phyloP scores from a whole-genome alignment of 2,329 filamentous ascomycete species.

The Neonectria coccinea region DNA sequence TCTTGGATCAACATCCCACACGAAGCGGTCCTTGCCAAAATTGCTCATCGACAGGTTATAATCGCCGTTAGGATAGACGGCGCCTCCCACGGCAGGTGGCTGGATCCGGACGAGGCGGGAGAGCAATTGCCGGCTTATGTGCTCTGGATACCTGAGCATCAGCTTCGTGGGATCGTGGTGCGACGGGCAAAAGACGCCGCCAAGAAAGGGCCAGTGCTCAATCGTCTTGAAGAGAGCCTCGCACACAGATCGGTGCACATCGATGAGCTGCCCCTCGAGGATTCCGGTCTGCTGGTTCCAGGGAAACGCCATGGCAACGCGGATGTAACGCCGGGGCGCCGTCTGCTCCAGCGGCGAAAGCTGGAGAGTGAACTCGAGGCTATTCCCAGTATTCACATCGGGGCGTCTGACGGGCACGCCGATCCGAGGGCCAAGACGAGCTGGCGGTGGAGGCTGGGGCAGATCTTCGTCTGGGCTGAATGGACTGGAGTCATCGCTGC shows the following conservation, averaged over 20 bases:
- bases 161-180: constrained; percentile 2
- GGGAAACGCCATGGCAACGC: constrained; percentile 28
- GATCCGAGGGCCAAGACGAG: not conserved
- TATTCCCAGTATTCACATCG: not conserved
- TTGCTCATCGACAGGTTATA: not conserved
- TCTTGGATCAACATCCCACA: constrained; percentile 13
- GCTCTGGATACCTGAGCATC: constrained; percentile 24
- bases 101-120: not conserved
- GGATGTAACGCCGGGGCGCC: constrained; percentile 31
- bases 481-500: not conserved
- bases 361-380: constrained; percentile 5
- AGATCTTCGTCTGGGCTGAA: not conserved
- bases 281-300: not conserved
- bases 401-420: not conserved
- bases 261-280: not conserved
- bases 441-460: not conserved
- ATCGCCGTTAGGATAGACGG: not conserved
- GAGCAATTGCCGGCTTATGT: not conserved
- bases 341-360: constrained; percentile 36
- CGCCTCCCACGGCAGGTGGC: not conserved
- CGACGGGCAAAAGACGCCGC: constrained; percentile 21
- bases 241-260: not conserved
- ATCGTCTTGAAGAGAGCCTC: constrained; percentile 24
- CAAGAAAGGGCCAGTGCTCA: constrained; percentile 33
- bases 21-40: constrained; percentile 22